Conservation (phyloP, 768 basidiomycete species). For the Phylloporus rhodoxanthus region DNA sequence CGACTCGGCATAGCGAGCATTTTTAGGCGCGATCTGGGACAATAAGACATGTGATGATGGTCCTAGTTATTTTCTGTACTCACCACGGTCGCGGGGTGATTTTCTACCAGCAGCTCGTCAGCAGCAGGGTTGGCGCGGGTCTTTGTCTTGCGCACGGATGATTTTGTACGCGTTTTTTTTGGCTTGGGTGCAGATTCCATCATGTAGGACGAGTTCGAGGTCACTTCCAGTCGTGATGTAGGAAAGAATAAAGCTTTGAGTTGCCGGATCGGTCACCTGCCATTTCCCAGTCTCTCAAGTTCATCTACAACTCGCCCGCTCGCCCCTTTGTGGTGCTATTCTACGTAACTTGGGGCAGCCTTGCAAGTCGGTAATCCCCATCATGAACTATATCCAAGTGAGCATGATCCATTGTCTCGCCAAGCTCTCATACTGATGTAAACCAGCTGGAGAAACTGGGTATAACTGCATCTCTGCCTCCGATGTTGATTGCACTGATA, state of each 20-base stretch:
- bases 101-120: slow-evolving; percentile 25
- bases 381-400: slow-evolving; percentile 59
- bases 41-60: slow-evolving; percentile 15
- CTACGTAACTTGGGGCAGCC: slow-evolving; percentile 2
- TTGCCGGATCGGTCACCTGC: slow-evolving; percentile 18
- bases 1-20: slow-evolving; percentile 60
- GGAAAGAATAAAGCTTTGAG: not conserved
- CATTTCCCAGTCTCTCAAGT: not conserved
- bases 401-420: slow-evolving; percentile 6
- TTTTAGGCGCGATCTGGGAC: slow-evolving; percentile 40
- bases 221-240: not conserved
- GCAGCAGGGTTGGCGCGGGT: not conserved
- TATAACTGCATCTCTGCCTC: slow-evolving; percentile 5
- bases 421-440: slow-evolving; percentile 3
- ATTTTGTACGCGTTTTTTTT: slow-evolving; percentile 51
- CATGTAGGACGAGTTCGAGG: not conserved
- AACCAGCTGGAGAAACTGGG: slow-evolving; percentile 88
- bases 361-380: slow-evolving; percentile 1
- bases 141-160: slow-evolving; percentile 26
- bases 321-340: slow-evolving; percentile 3
- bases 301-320: not conserved
- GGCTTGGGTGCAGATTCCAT: slow-evolving; percentile 45
- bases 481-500: slow-evolving; percentile 5
- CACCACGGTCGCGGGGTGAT: slow-evolving; percentile 15
- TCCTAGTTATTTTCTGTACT: not conserved